A percentile compares a stretch with the other conserved stretches of the same genome.
phyloP scores from a whole-genome alignment of 257 asterid species.

The Plectranthus barbatus region DNA sequence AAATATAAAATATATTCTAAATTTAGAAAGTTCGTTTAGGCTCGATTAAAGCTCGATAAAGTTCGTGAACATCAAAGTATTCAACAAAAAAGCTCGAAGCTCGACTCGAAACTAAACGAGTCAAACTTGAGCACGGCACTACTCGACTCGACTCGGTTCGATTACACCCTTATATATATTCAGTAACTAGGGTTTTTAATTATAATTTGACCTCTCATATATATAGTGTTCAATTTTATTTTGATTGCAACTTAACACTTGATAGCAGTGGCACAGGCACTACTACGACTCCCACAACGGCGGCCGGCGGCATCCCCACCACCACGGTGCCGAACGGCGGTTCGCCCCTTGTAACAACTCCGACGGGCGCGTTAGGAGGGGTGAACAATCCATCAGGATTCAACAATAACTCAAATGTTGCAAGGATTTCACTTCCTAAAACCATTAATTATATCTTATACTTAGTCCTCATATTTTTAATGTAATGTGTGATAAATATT shows the following conservation, averaged over 20 bases:
- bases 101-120: no score
- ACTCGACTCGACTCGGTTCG: no score
- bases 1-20: no score
- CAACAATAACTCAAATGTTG: slow-evolving; percentile 26
- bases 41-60: no score
- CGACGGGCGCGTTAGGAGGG: slow-evolving; percentile 32
- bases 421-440: slow-evolving; percentile 3
- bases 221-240: background rate
- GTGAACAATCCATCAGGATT: slow-evolving; percentile 31
- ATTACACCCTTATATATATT: no score
- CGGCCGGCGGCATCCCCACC: slow-evolving; percentile 2
- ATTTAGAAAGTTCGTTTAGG: no score
- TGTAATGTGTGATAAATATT: background rate
- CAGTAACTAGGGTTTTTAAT: no score
- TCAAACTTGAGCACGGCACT: no score
- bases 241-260: background rate
- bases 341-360: slow-evolving; percentile 31
- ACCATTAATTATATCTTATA: background rate
- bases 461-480: background rate
- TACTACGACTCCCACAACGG: background rate
- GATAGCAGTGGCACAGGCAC: background rate
- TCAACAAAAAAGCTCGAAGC: no score
- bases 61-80: no score
- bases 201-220: no score
- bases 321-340: slow-evolving; percentile 17